A percentile compares a stretch with the other conserved stretches of the same genome.
Evolutionary conservation across 805 yeast species (phyloP).

Genomic region (Wickerhamiella cacticola): DNA sequence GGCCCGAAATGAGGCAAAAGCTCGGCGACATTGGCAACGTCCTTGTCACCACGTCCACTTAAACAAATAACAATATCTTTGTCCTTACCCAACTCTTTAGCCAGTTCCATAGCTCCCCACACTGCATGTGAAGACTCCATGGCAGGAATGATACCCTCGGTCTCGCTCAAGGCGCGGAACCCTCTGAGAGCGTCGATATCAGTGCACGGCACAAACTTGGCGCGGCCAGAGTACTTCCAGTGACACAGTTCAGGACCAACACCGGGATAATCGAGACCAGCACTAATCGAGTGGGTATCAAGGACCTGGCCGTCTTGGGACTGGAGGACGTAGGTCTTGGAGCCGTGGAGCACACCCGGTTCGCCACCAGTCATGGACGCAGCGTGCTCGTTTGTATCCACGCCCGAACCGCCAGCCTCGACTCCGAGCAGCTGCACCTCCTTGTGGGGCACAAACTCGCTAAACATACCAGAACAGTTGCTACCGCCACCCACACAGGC

Average conservation of each 20-base stretch:
- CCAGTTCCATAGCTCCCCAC: conserved; percentile 78
- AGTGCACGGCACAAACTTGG: conserved; percentile 78
- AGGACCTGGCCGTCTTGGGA: conserved; percentile 89
- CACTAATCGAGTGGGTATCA: conserved; percentile 96
- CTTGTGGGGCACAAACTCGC: conserved; percentile 76
- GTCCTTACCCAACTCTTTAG: conserved; percentile 68
- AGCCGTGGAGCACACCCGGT: conserved; percentile 98
- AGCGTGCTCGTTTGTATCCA: conserved; percentile 77
- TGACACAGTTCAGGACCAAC: conserved; percentile 96
- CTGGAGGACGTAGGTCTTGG: conserved; percentile 84
- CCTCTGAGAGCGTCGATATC: conserved; percentile 93
- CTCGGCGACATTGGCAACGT: conserved; percentile 95
- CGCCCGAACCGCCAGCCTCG: conserved; percentile 98
- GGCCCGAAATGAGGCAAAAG: conserved; percentile 83
- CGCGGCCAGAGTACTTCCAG: conserved; percentile 93
- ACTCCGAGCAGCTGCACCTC: conserved; percentile 79
- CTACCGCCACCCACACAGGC: conserved; percentile 99
- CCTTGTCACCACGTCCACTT: conserved; percentile 99
- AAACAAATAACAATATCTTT: conserved; percentile 76
- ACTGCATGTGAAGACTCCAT: conserved; percentile 96
- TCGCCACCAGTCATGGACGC: conserved; percentile 92
- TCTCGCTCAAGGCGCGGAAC: conserved; percentile 73
- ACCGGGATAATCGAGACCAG: conserved; percentile 98
- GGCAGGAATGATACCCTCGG: conserved; percentile 98
- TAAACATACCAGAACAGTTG: conserved; percentile 89